phyloP scores from a whole-genome alignment of 352 stramenopile genomes.

The Pythium sukuiense region DNA sequence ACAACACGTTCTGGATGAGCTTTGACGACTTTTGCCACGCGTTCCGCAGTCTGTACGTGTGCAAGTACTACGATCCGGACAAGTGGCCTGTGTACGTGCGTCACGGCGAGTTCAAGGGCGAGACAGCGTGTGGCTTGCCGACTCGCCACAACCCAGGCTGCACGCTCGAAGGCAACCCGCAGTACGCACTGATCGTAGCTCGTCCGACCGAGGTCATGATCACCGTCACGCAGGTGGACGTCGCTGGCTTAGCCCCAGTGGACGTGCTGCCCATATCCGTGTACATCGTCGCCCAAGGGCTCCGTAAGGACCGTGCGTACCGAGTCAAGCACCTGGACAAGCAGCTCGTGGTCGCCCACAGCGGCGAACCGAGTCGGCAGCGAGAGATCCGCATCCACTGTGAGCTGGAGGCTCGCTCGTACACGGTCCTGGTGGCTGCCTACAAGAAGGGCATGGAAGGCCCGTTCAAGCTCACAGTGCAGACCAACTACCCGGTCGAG shows the following conservation, averaged over 20 bases:
- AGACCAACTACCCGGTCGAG: constrained; percentile 84
- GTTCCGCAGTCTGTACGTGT: constrained; percentile 92
- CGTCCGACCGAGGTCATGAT: constrained; percentile 85
- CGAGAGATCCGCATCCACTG: constrained; percentile 83
- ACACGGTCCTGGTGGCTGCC: constrained; percentile 85
- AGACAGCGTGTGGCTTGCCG: constrained; percentile 83
- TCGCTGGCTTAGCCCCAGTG: constrained; percentile 55
- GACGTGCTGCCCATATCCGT: constrained; percentile 67
- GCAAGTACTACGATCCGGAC: constrained; percentile 89
- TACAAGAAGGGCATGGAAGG: constrained; percentile 91
- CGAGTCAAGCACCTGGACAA: constrained; percentile 61
- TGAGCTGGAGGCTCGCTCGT: constrained; percentile 70
- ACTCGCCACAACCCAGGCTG: constrained; percentile 83
- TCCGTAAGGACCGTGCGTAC: constrained; percentile 53
- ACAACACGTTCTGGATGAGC: constrained; percentile 95
- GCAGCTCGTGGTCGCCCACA: constrained; percentile 79
- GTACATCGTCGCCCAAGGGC: constrained; percentile 61
- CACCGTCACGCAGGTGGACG: constrained; percentile 83
- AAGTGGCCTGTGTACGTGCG: constrained; percentile 65
- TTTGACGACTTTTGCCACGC: constrained; percentile 93
- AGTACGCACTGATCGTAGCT: constrained; percentile 78
- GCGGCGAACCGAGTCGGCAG: constrained; percentile 62
- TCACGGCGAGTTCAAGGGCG: constrained; percentile 58
- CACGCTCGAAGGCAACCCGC: constrained; percentile 84
- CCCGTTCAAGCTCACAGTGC: constrained; percentile 81